Evolutionary conservation across 345 rosid species (phyloP), one percentile per base, ranked within the genome.

Genomic region (Salix suchowensis): DNA sequence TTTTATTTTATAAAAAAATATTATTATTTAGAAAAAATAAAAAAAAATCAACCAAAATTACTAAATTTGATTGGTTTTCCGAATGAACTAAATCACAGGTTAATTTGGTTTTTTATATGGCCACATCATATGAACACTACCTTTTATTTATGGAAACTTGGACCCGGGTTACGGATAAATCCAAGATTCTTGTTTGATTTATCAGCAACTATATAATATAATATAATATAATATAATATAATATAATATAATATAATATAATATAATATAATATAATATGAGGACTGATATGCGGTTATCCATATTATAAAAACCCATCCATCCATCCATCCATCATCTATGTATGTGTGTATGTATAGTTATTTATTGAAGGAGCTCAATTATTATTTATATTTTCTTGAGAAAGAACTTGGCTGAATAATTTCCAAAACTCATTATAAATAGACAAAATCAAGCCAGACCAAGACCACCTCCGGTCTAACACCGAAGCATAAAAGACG

Each of bases 401-500:
- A 55, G 61, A 55, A 55, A 55, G 11, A 55, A n/a, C 61, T 12
- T 23, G 36, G 10, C 52, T 42, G 12, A 13, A 30, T 46, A 11
- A 44, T 44, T 44, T 62, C 21, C 60, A 52, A 68, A 15, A 70
- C 6, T 23, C 26, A 39, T 1, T 44, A 60, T 61, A 60, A 37
- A 73, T 61, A 39, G 37, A 16, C 32, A 72, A 71, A 34, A 71
- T 40, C 67, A 24, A 4, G 46, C 46, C 46, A 42, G 46, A 39
- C 36, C 36, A 16, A 55, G 67, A 48, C 64, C 40, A 52, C 15
- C 15, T 50, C 39, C 15, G 65, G 21, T 39, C 69, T 68, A 46
- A 70, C 71, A 68, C 70, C 78, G 73, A 79, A 76, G 74, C 86
- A 72, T 36, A 5, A 5, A 81, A 79, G 77, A 52, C 66, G 61